Percentiles rank a stretch among this genome's conserved stretches.
These are phyloP conservation scores for Aureobasidium mangrovei DNA, from an alignment of 2,329 filamentous ascomycete genomes.

Conservation along the genomic window DNA sequence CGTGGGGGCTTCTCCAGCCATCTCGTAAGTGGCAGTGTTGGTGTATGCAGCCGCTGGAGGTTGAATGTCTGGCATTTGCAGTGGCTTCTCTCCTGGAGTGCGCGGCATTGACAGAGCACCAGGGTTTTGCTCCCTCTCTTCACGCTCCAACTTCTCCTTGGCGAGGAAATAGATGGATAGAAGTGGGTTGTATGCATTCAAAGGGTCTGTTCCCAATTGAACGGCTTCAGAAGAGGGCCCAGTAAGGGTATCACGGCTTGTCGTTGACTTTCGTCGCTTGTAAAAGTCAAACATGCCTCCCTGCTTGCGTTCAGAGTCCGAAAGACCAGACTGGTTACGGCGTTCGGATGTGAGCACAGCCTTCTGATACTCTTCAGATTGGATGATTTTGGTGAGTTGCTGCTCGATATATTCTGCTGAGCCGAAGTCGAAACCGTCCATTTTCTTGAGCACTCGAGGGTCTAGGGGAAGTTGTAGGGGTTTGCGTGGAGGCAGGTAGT, in stretches of 20 bases:
- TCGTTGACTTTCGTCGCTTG: conserved; percentile 82
- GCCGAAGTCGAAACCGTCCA: conserved; percentile 98
- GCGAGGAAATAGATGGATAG: conserved; percentile 94
- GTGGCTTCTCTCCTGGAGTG: conserved; percentile 46
- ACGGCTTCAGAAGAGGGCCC: conserved; percentile 80
- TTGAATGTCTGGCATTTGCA: conserved; percentile 64
- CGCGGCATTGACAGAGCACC: conserved; percentile 50
- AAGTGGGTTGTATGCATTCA: conserved; percentile 88
- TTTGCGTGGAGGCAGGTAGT: conserved; percentile 74
- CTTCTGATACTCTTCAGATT: conserved; percentile 88
- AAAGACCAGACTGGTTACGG: conserved; percentile 52
- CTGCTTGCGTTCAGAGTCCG: conserved; percentile 69
- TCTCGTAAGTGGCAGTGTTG: conserved; percentile 74
- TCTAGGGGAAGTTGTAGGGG: conserved; percentile 81
- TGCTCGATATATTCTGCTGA: conserved; percentile 71
- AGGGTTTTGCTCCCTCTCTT: conserved; percentile 52
- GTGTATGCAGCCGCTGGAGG: conserved; percentile 83
- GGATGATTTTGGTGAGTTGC: conserved; percentile 76
- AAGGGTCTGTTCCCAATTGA: conserved; percentile 70
- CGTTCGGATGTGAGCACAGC: conserved; percentile 64
- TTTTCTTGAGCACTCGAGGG: conserved; percentile 72
- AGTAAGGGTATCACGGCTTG: conserved; percentile 76
- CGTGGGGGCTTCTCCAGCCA: conserved; percentile 79
- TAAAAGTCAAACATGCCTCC: conserved; percentile 96
- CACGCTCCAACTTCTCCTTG: conserved; percentile 84